Evolutionary conservation across 192 early-diverging fungal species (phyloP), one percentile per base, ranked within the genome.

Genomic region (Backusella tuberculispora): DNA sequence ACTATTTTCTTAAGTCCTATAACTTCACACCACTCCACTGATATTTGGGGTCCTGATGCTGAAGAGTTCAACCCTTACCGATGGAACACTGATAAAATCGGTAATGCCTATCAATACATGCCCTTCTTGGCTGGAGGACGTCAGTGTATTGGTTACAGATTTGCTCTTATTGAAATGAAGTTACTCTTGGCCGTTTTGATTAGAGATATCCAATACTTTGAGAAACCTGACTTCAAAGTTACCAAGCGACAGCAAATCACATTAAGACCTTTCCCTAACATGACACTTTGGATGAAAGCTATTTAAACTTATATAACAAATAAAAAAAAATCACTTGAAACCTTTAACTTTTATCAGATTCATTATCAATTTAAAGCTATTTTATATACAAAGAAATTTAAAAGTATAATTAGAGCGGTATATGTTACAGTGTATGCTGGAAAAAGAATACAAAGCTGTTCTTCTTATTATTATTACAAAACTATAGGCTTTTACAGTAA

Each of bases 91-190:
- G 63, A 85, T 24, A 86, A 85, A 40, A 14, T 66, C 3, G 56
- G 82, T 67, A 76, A 75, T 3, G 43, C 78, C 50, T 78, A 85
- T 72, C 66, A 71, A 47, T 83, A 83, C 44, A 76, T 79, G 74
- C 87, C 88, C 0, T 90, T 90, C 65, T 68, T 84, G 42, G 81
- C 84, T 4, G 88, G 88, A 26, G 80, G 81, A 19, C 60, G 86
- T 4, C 85, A 86, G 34, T 90, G 88, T 41, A 89, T 90, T 34
- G 88, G 88, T 15, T 79, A 83, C 63, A 82, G 80, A 73, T 85
- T 90, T 72, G 88, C 87, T 46, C 71, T 85, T 69, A 81, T 85
- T 21, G 88, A 90, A 76, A 78, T 85, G 48, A 90, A 90, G 78
- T 76, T 88, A 47, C 67, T 89, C 6, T 29, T 90, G 24, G 85